Percentiles rank a stretch among this genome's conserved stretches.
Conservation (phyloP, 2,329 filamentous ascomycete genomes). For the Ascochyta pisi region DNA sequence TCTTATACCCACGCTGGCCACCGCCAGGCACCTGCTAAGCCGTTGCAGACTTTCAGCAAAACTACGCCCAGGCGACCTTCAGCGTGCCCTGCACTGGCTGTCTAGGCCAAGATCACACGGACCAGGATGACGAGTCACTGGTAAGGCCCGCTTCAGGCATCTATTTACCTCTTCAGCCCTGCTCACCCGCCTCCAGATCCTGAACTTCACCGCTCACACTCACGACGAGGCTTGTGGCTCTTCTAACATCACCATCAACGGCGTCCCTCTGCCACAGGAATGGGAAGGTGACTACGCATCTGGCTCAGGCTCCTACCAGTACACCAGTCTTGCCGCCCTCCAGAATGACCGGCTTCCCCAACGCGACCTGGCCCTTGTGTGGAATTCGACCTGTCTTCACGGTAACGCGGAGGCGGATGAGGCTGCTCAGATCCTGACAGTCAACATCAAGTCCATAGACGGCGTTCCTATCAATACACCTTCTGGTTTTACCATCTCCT, state of each 20-base stretch:
- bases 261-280: conserved; percentile 46
- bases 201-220: conserved; percentile 52
- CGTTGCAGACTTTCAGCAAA: conserved; percentile 40
- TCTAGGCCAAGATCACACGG: conserved; percentile 50
- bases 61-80: conserved; percentile 52
- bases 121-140: conserved; percentile 51
- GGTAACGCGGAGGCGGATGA: conserved; percentile 34
- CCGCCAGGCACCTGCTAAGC: conserved; percentile 43
- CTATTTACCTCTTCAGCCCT: conserved; percentile 28
- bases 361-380: conserved; percentile 48
- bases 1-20: conserved; percentile 37
- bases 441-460: conserved; percentile 50
- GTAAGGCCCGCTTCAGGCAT: conserved; percentile 49
- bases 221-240: conserved; percentile 47
- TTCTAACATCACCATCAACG: conserved; percentile 54
- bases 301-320: conserved; percentile 40
- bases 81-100: conserved; percentile 51
- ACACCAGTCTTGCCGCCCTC: conserved; percentile 38
- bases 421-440: conserved; percentile 48
- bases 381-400: conserved; percentile 50
- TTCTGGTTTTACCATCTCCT: conserved; percentile 50
- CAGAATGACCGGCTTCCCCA: conserved; percentile 44
- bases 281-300: conserved; percentile 48
- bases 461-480: conserved; percentile 39
- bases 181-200: conserved; percentile 47